These are phyloP conservation scores for Hymenoscyphus linearis DNA, from an alignment of 2,329 filamentous ascomycete genomes.

Conservation along the genomic window DNA sequence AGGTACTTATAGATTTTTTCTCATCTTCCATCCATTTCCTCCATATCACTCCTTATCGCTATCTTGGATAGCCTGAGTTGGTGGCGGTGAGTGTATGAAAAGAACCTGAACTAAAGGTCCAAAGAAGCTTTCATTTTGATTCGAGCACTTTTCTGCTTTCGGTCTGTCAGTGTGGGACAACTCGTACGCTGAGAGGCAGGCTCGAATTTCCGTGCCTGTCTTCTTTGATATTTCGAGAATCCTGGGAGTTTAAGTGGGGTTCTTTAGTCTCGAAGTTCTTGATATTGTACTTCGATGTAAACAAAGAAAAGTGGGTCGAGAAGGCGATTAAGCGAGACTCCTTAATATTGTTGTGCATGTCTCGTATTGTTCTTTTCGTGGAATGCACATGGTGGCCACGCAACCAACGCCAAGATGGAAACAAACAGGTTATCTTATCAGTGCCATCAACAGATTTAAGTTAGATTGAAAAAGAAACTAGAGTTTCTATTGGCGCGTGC, in stretches of 20 bases:
- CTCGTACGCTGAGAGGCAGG: too few species aligned
- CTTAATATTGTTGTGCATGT: not conserved
- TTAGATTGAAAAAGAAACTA: too few species aligned
- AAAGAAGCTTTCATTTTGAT: not conserved
- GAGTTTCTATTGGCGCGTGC: too few species aligned
- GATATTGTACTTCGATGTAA: not conserved
- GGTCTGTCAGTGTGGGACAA: not conserved
- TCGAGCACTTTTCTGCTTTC: not conserved
- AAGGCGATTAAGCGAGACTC: not conserved
- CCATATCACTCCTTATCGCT: too few species aligned
- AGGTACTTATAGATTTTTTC: constrained; percentile 1
- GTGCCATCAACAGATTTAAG: too few species aligned
- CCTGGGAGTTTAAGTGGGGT: not conserved
- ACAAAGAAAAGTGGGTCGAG: not conserved
- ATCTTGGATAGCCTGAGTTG: not conserved
- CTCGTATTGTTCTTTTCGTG: not conserved
- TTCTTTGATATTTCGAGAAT: not conserved
- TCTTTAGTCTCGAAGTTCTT: not conserved
- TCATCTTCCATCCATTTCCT: too few species aligned
- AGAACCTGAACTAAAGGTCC: not conserved
- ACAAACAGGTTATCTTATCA: too few species aligned
- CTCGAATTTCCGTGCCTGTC: not conserved
- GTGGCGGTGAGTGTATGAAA: not conserved
- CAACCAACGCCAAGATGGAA: too few species aligned
- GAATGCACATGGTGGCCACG: not conserved